Percentiles rank a stretch among this genome's conserved stretches.
Evolutionary conservation across 345 rosid species (phyloP).

Genomic region (Salix koriyanagi): DNA sequence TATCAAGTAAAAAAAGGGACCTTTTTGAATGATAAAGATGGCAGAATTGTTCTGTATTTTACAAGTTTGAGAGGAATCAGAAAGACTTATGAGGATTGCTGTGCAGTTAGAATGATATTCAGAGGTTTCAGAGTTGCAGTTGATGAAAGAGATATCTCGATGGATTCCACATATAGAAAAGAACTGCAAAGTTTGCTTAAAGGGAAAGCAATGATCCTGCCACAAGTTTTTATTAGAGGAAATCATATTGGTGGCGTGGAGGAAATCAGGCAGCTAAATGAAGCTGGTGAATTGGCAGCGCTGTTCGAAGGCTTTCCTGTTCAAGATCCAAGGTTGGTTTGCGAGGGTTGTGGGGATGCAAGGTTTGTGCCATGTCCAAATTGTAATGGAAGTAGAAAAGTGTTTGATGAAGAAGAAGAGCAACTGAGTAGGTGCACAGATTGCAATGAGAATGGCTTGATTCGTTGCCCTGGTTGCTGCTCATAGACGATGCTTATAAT

Average conservation of each 20-base stretch:
- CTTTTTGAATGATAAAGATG: slow-evolving; percentile 23
- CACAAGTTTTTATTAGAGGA: slow-evolving; percentile 40
- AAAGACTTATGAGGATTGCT: slow-evolving; percentile 42
- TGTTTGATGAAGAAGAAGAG: slow-evolving; percentile 36
- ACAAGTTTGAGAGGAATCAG: slow-evolving; percentile 51
- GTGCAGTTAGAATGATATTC: slow-evolving; percentile 38
- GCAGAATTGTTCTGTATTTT: slow-evolving; percentile 57
- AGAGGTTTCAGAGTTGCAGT: slow-evolving; percentile 36
- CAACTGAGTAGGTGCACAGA: slow-evolving; percentile 31
- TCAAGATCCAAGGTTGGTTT: slow-evolving; percentile 23
- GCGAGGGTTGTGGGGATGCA: slow-evolving; percentile 43
- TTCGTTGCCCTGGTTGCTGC: slow-evolving; percentile 46
- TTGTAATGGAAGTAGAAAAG: slow-evolving; percentile 43
- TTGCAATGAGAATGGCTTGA: slow-evolving; percentile 49
- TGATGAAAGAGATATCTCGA: slow-evolving; percentile 43
- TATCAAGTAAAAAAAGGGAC: slow-evolving; percentile 9
- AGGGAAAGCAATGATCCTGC: slow-evolving; percentile 28
- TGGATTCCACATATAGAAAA: slow-evolving; percentile 35
- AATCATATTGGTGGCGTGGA: slow-evolving; percentile 41
- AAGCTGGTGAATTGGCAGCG: slow-evolving; percentile 36
- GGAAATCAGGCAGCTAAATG: slow-evolving; percentile 40
- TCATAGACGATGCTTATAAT: background rate
- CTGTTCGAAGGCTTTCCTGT: slow-evolving; percentile 35
- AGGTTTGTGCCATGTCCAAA: slow-evolving; percentile 42
- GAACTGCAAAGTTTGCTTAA: slow-evolving; percentile 30